Base-by-base conservation (phyloP, 495 filamentous ascomycete species). In the Hypoxylon rickii region DNA sequence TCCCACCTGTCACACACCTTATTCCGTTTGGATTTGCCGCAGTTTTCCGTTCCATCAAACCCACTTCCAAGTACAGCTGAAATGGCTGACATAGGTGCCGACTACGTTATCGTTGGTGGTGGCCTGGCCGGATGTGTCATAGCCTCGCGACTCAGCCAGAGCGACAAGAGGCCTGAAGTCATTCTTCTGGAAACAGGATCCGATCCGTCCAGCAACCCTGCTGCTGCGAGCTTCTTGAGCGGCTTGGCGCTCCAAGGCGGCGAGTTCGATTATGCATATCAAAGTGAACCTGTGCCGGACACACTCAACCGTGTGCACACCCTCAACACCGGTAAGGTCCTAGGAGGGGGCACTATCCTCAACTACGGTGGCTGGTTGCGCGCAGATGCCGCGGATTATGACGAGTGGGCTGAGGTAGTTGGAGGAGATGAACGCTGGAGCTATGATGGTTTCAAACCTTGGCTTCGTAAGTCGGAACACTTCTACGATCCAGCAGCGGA, bases 331-430 rank as follows among this genome's bases (percentile, higher is more conserved):
- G 73, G 71, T 8, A 74, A 77, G 38, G 70, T 51, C n/a, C 65
- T 79, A 3, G 61, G 63, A 1, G 74, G 76, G 50, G 59, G 44
- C 12, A 68, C 57, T 21, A 55, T 65, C 1, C 53, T 70, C 38
- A 75, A 74, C 54, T 72, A 64, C 31, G 70, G 64, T 13, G 58
- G 41, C 7, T 77, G 72, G 74, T 58, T 66, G 16, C 66, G 74
- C 10, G 74, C 68, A 6, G 65, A 69, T 51, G 60, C 58, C 11
- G 45, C 21, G 2, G 73, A 79, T 42, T 77, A 75, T 36, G 70
- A 76, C 13, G 58, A 58, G 12, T 78, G 76, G 76, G 74, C 58
- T 24, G 40, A 63, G 32, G 7, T 64, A 5, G 69, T 70, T 4
- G 55, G 58, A n/a, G n/a, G n/a, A 3, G 71, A 77, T 44, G 36